phyloP scores from a whole-genome alignment of 495 filamentous ascomycete species.

The Massariosphaeria phaeospora region DNA sequence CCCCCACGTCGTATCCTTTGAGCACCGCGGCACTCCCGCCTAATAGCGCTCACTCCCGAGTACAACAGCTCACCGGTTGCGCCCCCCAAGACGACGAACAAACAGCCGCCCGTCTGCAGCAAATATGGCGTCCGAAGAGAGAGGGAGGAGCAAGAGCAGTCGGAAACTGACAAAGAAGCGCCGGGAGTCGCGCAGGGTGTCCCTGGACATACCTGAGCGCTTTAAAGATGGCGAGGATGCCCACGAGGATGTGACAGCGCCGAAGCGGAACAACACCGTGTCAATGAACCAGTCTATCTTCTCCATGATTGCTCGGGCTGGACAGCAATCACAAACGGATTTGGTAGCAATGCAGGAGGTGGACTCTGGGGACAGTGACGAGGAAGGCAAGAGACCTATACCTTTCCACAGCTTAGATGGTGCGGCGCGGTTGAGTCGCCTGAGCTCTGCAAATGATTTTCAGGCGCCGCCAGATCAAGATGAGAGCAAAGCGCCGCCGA shows the following conservation, averaged over 20 bases:
- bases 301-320: constrained; percentile 87
- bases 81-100: background rate
- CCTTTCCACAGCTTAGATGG: constrained; percentile 25
- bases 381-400: constrained; percentile 29
- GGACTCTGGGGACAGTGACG: constrained; percentile 52
- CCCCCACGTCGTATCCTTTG: background rate
- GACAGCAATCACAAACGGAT: constrained; percentile 38
- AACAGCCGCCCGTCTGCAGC: background rate
- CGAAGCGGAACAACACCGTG: constrained; percentile 46
- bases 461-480: constrained; percentile 33
- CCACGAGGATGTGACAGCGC: constrained; percentile 68
- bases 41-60: background rate
- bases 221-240: constrained; percentile 68
- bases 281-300: constrained; percentile 95
- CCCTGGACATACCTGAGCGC: constrained; percentile 72
- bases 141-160: constrained; percentile 37
- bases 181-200: constrained; percentile 52
- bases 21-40: constrained; percentile 3
- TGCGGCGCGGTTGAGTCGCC: constrained; percentile 26
- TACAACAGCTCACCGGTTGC: background rate
- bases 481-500: constrained; percentile 18
- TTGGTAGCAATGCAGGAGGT: constrained; percentile 26
- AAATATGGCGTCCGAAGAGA: constrained; percentile 42
- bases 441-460: constrained; percentile 31
- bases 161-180: constrained; percentile 58